Evolutionary conservation across 2,329 filamentous ascomycete species (phyloP), one percentile per base, ranked within the genome.

Genomic region (Zymoseptoria pseudotritici): DNA sequence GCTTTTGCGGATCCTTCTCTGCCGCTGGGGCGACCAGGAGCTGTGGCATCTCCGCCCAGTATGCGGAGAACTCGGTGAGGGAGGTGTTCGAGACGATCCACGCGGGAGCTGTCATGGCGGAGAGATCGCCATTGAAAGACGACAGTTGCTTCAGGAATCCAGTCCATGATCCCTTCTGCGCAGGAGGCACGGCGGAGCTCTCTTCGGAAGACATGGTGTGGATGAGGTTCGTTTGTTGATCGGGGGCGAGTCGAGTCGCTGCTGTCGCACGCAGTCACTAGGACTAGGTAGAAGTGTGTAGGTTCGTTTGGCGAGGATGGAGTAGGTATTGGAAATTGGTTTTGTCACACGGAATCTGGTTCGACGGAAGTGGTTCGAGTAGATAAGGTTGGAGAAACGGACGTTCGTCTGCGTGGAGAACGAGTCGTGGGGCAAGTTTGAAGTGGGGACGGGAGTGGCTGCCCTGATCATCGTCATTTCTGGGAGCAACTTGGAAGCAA

Each of bases 11-110:
- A 72, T 96, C 89, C 56, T 86, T 69, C 74, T 96, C 91, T 60
- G 82, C 81, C 54, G 91, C 88, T 2, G 93, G 90, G 11, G 92
- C 91, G 61, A 91, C 85, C 67, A 97, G 88, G 62, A 96, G 77
- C 22, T 75, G 73, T 36, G 81, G 81, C 68, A 81, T 80, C 63
- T 82, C 80, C n/a, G 80, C 77, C 81, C 80, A 83, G 70, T 81
- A 80, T 1, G 79, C 79, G n/a, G 79, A 80, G 71, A 82, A 82
- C 64, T 83, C 81, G 59, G 79, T 80, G 50, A 83, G 78, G 2
- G 81, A 83, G 51, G 76, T 81, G 21, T 78, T 79, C 46, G 79
- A 80, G 56, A 83, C 78, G 59, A 83, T 80, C 69, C 82, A 83
- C 3, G 81, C 80, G 10, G 80, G 81, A 3, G 81, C 80, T 8